Evolutionary conservation across 2,329 filamentous ascomycete genomes (phyloP), one percentile per base, ranked within the genome.

Genomic region (Penicillium sclerotiorum): DNA sequence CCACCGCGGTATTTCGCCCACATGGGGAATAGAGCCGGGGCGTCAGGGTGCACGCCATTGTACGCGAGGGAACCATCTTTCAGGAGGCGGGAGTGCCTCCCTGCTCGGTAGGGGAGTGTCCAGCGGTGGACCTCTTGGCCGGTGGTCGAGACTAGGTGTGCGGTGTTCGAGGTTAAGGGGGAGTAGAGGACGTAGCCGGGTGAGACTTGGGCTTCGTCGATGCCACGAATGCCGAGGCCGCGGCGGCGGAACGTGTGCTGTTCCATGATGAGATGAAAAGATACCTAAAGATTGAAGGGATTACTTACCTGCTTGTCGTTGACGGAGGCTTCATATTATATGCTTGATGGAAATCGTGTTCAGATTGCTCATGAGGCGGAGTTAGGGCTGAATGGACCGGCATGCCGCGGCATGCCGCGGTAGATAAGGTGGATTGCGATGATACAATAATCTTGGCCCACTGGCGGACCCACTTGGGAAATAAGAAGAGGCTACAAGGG

Each of bases 1-100:
- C 75, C 75, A 8, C 74, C 75, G 9, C 74, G 61, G 49, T 78
- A 77, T 47, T 78, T 78, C 33, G 73, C 68, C 63, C 69, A 77
- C 43, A 77, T 68, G 1, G 73, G 73, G 49, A 77, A 78, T 5
- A 69, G 63, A 6, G 58, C 59, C 5, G 73, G 72, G 30, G 30
- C 2, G 15, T 11, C 12, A 4, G 73, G 72, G 41, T 72, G 73
- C 2, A 73, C 67, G 8, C 67, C 70, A 54, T 77, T 77, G 57
- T 72, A 71, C 15, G 74, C 75, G 1, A 78, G 65, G 46, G 73
- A 74, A 3, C 75, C 74, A 35, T 76, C 72, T 11, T 67, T 64
- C 1, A 77, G 66, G 38, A 78, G 66, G n/a, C 73, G 65, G 5
- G 73, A 71, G 52, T 77, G 75, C 8, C 75, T 68, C 1, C 74